Conservation (phyloP, 2,329 filamentous ascomycete genomes). For the Parastagonospora avenae region DNA sequence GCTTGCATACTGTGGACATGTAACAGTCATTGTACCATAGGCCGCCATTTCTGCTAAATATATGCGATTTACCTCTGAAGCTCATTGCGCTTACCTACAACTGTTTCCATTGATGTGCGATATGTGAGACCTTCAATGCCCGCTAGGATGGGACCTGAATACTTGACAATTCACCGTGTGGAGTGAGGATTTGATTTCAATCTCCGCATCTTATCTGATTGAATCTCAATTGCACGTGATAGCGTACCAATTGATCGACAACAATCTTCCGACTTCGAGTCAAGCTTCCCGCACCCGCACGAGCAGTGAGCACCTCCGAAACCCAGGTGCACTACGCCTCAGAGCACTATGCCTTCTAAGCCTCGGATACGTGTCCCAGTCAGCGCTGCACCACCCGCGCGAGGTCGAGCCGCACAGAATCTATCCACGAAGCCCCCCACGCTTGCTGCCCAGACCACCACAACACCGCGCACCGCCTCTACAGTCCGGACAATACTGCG, state of each 20-base stretch:
- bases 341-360: conserved; percentile 29
- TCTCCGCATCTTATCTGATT: conserved; percentile 24
- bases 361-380: conserved; percentile 21
- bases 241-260: conserved; percentile 5
- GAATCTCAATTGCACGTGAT: conserved; percentile 11
- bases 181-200: background rate
- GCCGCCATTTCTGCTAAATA: conserved; percentile 31
- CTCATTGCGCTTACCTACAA: conserved; percentile 1
- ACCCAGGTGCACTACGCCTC: background rate
- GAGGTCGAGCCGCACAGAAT: conserved; percentile 4
- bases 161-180: too few species aligned
- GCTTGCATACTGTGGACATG: conserved; percentile 47
- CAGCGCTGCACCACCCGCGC: conserved; percentile 7
- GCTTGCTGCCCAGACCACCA: conserved; percentile 1
- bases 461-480: conserved; percentile 7
- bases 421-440: conserved; percentile 5
- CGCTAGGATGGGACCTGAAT: background rate
- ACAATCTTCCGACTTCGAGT: conserved; percentile 7
- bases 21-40: conserved; percentile 46
- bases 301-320: background rate
- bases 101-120: background rate
- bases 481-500: background rate
- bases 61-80: conserved; percentile 20
- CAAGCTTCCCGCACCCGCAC: background rate
- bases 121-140: background rate